Percentiles rank a stretch among this genome's conserved stretches.
phyloP scores from a whole-genome alignment of 1,284 basidiomycete genomes.

The Sphaerobolus stellatus region DNA sequence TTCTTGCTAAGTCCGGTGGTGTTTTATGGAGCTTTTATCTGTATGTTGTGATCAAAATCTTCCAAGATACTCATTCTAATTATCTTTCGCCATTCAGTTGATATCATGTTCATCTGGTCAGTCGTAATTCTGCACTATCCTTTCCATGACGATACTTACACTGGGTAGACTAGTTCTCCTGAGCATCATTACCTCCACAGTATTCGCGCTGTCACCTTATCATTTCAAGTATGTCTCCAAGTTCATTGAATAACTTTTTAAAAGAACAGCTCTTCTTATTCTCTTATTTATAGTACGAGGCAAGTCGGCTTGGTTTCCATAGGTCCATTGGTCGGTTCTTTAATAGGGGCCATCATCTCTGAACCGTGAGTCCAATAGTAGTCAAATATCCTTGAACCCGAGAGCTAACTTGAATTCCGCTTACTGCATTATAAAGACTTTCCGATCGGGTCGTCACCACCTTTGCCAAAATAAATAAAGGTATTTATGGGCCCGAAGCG shows the following conservation, averaged over 20 bases:
- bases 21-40: constrained; percentile 16
- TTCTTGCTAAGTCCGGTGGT: constrained; percentile 44
- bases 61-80: constrained; percentile 42
- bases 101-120: background rate
- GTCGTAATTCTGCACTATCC: constrained; percentile 37
- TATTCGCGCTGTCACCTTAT: constrained; percentile 17
- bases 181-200: constrained; percentile 11
- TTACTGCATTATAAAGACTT: constrained; percentile 13
- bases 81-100: background rate
- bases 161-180: constrained; percentile 27
- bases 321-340: constrained; percentile 43
- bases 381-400: too few relatives aligned
- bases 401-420: background rate
- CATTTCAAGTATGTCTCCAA: constrained; percentile 1
- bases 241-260: constrained; percentile 3
- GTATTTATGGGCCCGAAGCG: constrained; percentile 49
- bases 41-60: constrained; percentile 33
- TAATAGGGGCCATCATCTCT: constrained; percentile 38
- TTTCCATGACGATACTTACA: constrained; percentile 46
- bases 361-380: constrained; percentile 34
- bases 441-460: constrained; percentile 44
- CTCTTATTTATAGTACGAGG: constrained; percentile 19
- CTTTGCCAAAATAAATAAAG: constrained; percentile 42
- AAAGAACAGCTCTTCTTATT: constrained; percentile 39
- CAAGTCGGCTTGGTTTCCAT: constrained; percentile 40